A percentile compares a stretch with the other conserved stretches of the same genome.
Evolutionary conservation across 2,329 filamentous ascomycete species (phyloP).

Genomic region (Aureobasidium sp.): DNA sequence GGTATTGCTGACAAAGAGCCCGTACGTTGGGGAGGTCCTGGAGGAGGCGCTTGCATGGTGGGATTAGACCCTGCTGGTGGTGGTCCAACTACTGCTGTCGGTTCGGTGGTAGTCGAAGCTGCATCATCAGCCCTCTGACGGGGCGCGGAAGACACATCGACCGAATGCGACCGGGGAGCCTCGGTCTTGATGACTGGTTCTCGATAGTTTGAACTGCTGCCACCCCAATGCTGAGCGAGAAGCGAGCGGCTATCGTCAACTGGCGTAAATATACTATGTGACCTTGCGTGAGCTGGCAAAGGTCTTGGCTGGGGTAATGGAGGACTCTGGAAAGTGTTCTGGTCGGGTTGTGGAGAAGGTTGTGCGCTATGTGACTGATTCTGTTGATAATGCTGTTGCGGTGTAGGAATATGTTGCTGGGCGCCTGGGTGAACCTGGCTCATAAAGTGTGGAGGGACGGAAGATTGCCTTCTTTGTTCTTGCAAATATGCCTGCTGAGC

Average conservation of each 20-base stretch:
- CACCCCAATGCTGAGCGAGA: conserved; percentile 65
- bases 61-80: background rate
- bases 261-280: conserved; percentile 92
- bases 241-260: conserved; percentile 90
- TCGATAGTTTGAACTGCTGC: conserved; percentile 45
- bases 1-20: conserved; percentile 54
- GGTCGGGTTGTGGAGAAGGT: conserved; percentile 42
- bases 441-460: conserved; percentile 60
- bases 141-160: conserved; percentile 51
- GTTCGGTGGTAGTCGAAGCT: conserved; percentile 28
- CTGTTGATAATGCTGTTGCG: conserved; percentile 45
- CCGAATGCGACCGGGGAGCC: conserved; percentile 51
- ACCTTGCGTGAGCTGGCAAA: conserved; percentile 49
- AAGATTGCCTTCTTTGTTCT: conserved; percentile 59
- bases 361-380: conserved; percentile 43
- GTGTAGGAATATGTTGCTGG: conserved; percentile 53
- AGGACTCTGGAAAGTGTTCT: conserved; percentile 43
- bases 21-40: conserved; percentile 41
- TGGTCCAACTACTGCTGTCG: background rate
- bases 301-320: conserved; percentile 57
- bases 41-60: conserved; percentile 18
- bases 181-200: conserved; percentile 37
- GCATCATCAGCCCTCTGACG: conserved; percentile 37
- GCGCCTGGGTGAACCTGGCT: conserved; percentile 7
- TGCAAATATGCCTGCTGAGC: conserved; percentile 57